Base-by-base conservation (phyloP, 108 stramenopile species). In the Bacterosira constricta region DNA sequence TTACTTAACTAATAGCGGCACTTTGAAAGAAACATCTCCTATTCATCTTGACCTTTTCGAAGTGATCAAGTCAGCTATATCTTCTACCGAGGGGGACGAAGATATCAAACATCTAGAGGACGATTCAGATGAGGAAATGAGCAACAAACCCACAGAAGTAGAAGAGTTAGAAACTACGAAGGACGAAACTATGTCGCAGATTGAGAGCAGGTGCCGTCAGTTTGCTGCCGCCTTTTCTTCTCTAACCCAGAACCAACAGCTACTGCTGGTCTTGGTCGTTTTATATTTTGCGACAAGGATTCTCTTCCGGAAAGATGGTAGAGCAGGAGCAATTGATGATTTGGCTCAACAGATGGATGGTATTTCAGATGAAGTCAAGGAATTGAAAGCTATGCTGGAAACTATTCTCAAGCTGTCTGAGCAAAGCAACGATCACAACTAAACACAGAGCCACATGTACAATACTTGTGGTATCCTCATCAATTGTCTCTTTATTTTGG, bases 31-130 rank as follows among this genome's bases (percentile, higher is more conserved):
- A 51, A 87, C 89, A 4, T 85, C 77, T 30, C 83, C 80, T 38
- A 80, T 86, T 25, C 92, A 93, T 60, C 46, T 77, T 6, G 77
- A 77, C 53, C 63, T 93, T 25, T 93, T 93, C 63, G 88, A 88
- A 12, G 71, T 71, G 7, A 83, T 83, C 18, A 83, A 79, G 72
- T 51, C 44, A 41, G 85, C 81, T 5, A 65, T 66, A 13, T n/a
- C 41, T 26, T 61, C 65, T 5, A 64, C 51, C 30, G 47, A 71
- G 18, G 42, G 25, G 5, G 34, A 8, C 20, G 21, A 20, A 37
- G 65, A n/a, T 9, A 58, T 41, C 30, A 26, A 25, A 3, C 47
- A 49, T 30, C 26, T 66, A 15, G 77, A 70, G 27, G 69, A 66
- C 23, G 49, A 71, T 36, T 31, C 36, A 3, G 55, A 56, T 56